These are phyloP conservation scores for Cairneyella variabilis DNA, from an alignment of 495 filamentous ascomycete genomes.

Conservation along the genomic window DNA sequence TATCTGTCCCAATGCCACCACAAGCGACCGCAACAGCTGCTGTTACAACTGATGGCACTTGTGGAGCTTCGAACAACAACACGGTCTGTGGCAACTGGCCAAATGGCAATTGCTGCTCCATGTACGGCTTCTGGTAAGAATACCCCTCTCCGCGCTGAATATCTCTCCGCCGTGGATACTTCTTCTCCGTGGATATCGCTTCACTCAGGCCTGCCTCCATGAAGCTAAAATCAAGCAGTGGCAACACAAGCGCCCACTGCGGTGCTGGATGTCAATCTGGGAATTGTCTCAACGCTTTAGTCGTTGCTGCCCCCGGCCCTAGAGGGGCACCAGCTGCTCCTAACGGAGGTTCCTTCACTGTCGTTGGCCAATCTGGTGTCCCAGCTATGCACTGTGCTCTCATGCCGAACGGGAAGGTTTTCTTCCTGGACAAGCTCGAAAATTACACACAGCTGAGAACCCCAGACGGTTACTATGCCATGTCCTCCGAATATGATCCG, in stretches of 20 bases:
- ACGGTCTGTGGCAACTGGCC: constrained; percentile 46
- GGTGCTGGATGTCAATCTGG: constrained; percentile 39
- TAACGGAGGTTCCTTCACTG: constrained; percentile 41
- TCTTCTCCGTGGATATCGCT: background rate
- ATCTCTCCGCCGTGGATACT: background rate
- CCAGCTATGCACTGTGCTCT: constrained; percentile 62
- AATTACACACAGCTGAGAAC: constrained; percentile 55
- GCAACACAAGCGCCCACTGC: constrained; percentile 34
- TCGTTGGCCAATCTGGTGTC: constrained; percentile 54
- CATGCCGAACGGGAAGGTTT: constrained; percentile 53
- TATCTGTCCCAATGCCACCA: constrained; percentile 13
- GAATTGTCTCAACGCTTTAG: constrained; percentile 29
- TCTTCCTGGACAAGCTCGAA: constrained; percentile 63
- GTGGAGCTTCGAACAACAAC: constrained; percentile 40
- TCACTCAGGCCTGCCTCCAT: constrained; percentile 19
- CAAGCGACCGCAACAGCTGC: constrained; percentile 28
- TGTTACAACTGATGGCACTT: constrained; percentile 43
- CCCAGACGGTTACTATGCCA: constrained; percentile 51
- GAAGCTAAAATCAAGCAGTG: too few species aligned
- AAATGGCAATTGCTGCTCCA: constrained; percentile 45
- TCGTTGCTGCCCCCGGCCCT: constrained; percentile 31
- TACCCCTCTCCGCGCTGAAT: background rate
- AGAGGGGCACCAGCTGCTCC: constrained; percentile 29
- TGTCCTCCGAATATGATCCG: constrained; percentile 58
- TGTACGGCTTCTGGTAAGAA: constrained; percentile 40